Conservation (phyloP, 78 protist genomes). For the Mastigamoeba balamuthi region DNA sequence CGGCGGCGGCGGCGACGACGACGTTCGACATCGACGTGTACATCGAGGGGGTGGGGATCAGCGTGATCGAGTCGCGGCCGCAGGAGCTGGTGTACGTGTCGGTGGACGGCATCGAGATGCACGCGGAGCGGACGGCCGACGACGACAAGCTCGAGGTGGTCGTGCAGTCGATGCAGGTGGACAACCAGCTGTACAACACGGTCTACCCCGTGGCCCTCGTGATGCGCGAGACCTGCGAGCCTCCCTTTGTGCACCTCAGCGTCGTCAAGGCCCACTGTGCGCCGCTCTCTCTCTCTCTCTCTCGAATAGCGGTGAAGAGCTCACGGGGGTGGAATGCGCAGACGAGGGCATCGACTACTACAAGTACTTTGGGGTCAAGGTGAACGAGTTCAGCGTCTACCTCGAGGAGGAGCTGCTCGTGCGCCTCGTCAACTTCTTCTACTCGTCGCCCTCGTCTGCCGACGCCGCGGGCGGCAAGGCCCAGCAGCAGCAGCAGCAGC, state of each 20-base stretch:
- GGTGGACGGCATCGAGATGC: conserved; percentile 18
- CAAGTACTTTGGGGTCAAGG: too few species aligned
- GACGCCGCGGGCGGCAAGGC: conserved; percentile 9
- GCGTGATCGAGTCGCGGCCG: background rate
- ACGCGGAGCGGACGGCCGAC: conserved; percentile 9
- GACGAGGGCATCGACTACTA: too few species aligned
- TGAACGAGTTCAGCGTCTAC: too few species aligned
- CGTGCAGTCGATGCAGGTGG: conserved; percentile 34
- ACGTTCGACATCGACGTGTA: too few species aligned
- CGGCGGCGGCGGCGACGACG: too few species aligned
- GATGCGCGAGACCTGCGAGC: background rate
- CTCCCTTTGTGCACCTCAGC: background rate
- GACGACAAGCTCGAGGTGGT: conserved; percentile 31
- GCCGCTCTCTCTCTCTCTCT: too few species aligned
- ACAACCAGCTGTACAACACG: conserved; percentile 46
- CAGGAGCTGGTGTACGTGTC: conserved; percentile 35
- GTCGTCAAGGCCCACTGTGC: background rate
- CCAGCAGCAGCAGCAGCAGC: too few species aligned
- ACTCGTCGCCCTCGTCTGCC: conserved; percentile 8
- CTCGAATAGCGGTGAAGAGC: too few species aligned
- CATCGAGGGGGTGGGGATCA: background rate
- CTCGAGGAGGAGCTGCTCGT: too few species aligned
- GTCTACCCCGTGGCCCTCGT: conserved; percentile 41
- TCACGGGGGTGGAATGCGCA: too few species aligned
- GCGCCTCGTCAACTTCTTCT: conserved; percentile 28